phyloP scores from a whole-genome alignment of 768 basidiomycete genomes.

The Calocera viscosa region DNA sequence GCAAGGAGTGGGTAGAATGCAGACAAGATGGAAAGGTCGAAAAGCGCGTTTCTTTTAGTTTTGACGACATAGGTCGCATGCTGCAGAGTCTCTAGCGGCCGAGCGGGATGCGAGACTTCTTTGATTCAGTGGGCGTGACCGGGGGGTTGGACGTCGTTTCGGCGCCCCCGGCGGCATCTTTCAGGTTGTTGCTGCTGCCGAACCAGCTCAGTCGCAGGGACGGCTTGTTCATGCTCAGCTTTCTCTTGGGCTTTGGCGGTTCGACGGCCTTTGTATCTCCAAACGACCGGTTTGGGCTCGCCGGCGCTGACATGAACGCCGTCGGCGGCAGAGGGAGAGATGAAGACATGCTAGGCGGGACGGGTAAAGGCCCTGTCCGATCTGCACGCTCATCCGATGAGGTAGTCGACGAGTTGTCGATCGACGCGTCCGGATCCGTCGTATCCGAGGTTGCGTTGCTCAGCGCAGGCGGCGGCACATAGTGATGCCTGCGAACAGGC shows the following conservation, averaged over 20 bases:
- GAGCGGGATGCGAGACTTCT: not conserved
- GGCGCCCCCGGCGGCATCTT: not conserved
- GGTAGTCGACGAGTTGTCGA: not conserved
- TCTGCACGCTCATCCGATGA: not conserved
- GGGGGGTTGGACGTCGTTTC: not conserved
- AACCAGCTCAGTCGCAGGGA: not conserved
- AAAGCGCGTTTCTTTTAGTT: not conserved
- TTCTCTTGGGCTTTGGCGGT: not conserved
- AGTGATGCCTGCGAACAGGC: not conserved
- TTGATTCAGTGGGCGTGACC: not conserved
- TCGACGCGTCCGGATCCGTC: not conserved
- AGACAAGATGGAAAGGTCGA: not conserved
- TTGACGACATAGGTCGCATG: not conserved
- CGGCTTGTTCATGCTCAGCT: conserved; percentile 1
- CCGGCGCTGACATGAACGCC: not conserved
- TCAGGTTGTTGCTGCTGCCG: conserved; percentile 3
- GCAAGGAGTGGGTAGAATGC: not conserved
- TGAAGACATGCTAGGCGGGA: conserved; percentile 25
- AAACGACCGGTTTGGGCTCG: not conserved
- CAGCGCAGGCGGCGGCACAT: not conserved
- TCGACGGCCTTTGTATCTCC: not conserved
- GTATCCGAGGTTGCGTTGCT: not conserved
- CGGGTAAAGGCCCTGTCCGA: conserved; percentile 21
- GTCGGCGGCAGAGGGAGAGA: conserved; percentile 22
- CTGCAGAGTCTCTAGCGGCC: not conserved